Evolutionary conservation across 1,139 yeast genomes (phyloP), one percentile per base, ranked within the genome.

Genomic region (Hansenula sp.): DNA sequence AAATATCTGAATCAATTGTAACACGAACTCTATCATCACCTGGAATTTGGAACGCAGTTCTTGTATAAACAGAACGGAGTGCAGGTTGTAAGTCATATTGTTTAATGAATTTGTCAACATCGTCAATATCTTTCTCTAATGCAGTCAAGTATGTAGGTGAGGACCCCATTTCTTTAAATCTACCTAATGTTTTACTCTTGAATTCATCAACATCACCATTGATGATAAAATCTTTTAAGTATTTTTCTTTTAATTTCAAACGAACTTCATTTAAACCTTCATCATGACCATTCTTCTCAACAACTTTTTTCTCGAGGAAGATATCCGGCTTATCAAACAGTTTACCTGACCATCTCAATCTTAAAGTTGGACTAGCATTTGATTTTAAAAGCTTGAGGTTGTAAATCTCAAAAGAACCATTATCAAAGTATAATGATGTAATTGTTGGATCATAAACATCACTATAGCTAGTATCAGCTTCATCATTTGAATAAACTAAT

Each of bases 11-110:
- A 64, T 92, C 98, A 49, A 92, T 84, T 30, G 88, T 82, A 45
- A 90, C 81, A 60, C 97, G 79, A 36, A 90, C 82, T 55, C 89
- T 77, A 60, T 89, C 95, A 60, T 92, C 97, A 45, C 97, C 97
- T 2, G 98, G 98, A 52, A 92, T 90, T 68, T 92, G 97, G 71
- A 92, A 92, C 2, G 97, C 97, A 14, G 96, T 87, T 63, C 98
- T 77, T 34, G 88, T 86, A 65, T 87, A 89, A 34, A 83, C 77
- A 6, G 96, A 78, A 66, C 98, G 80, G 60, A 92, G 66, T 32
- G 87, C 79, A 14, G 98, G 98, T 62, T 87, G 85, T 48, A 92
- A 71, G 44, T 79, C 73, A 52, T 79, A 73, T 41, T 80, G 79
- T 34, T 66, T 62, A 46, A 92, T 81, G 56, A 82, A 86, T 11